Evolutionary conservation across 1,284 basidiomycete species (phyloP).

Genomic region (Naganishia cerealis): DNA sequence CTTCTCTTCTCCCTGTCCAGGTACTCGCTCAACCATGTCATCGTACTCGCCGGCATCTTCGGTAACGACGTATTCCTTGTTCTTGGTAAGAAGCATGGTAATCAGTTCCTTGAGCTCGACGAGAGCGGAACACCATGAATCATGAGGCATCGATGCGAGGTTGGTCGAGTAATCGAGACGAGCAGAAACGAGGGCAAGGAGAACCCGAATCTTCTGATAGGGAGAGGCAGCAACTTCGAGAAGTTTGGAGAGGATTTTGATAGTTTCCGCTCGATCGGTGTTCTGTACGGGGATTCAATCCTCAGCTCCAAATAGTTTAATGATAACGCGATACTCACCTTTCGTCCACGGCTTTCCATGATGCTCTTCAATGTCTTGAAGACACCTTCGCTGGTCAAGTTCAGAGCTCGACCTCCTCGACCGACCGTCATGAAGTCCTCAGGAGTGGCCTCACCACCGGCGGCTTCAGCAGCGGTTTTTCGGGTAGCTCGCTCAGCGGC

Average conservation of each 20-base stretch:
- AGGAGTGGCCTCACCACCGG: constrained; percentile 54
- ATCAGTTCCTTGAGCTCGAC: constrained; percentile 85
- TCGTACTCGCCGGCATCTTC: constrained; percentile 92
- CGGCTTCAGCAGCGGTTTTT: constrained; percentile 46
- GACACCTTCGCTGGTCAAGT: constrained; percentile 82
- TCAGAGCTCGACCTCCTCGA: constrained; percentile 79
- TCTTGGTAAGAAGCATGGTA: constrained; percentile 63
- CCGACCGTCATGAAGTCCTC: constrained; percentile 87
- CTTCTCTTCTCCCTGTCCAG: constrained; percentile 56
- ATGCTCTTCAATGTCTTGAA: constrained; percentile 90
- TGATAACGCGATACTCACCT: constrained; percentile 60
- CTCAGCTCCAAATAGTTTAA: not conserved
- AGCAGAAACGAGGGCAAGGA: constrained; percentile 88
- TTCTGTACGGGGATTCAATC: constrained; percentile 61
- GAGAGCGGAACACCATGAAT: constrained; percentile 85
- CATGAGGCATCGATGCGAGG: constrained; percentile 79
- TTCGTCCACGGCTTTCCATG: constrained; percentile 93
- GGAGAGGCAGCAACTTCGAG: constrained; percentile 77
- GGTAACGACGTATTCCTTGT: constrained; percentile 71
- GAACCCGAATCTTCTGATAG: constrained; percentile 91
- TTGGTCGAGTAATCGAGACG: constrained; percentile 80
- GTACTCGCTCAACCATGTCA: constrained; percentile 80
- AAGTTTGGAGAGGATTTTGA: constrained; percentile 84
- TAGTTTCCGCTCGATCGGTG: constrained; percentile 93
- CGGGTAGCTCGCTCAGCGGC: constrained; percentile 54